phyloP scores from a whole-genome alignment of 2,329 filamentous ascomycete species.

The Neonectria ditissima region DNA sequence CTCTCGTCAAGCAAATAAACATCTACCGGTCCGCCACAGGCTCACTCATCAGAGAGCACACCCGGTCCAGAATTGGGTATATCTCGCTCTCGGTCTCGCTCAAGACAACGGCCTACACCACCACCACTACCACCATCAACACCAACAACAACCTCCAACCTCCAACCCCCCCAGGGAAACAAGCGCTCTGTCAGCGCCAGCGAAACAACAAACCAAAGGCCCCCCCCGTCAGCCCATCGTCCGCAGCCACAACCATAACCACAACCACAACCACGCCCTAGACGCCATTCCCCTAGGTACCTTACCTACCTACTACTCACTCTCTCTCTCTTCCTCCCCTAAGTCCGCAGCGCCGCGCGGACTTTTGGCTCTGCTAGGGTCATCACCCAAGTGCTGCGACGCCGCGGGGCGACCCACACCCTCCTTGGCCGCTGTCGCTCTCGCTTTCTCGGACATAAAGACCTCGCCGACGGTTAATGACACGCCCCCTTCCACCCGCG shows the following conservation, averaged over 20 bases:
- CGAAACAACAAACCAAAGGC: constrained; percentile 15
- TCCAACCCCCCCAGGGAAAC: too few relatives aligned
- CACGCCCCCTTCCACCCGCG: constrained; percentile 32
- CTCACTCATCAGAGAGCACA: neutral
- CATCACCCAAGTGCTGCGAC: constrained; percentile 24
- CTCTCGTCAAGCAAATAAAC: too few relatives aligned
- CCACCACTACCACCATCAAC: neutral
- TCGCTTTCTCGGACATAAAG: constrained; percentile 57
- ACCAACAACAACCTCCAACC: too few relatives aligned
- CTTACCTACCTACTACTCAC: too few relatives aligned
- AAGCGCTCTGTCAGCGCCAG: constrained; percentile 34
- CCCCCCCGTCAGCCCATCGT: constrained; percentile 28
- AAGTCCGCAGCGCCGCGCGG: constrained; percentile 39
- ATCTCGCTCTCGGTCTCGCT: constrained; percentile 38
- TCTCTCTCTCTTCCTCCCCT: constrained; percentile 18
- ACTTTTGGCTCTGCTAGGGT: constrained; percentile 38
- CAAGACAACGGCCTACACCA: neutral
- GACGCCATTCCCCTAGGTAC: too few relatives aligned
- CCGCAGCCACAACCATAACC: neutral
- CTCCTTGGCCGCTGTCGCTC: constrained; percentile 33
- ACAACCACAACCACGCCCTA: too few relatives aligned
- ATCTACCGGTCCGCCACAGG: constrained; percentile 6
- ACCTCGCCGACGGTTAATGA: constrained; percentile 49
- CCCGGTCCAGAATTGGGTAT: constrained; percentile 12
- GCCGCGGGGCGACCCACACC: constrained; percentile 40